Percentiles rank a stretch among this genome's conserved stretches.
phyloP scores from a whole-genome alignment of 305 asterid genomes.

The Solanum aculeatissimum region DNA sequence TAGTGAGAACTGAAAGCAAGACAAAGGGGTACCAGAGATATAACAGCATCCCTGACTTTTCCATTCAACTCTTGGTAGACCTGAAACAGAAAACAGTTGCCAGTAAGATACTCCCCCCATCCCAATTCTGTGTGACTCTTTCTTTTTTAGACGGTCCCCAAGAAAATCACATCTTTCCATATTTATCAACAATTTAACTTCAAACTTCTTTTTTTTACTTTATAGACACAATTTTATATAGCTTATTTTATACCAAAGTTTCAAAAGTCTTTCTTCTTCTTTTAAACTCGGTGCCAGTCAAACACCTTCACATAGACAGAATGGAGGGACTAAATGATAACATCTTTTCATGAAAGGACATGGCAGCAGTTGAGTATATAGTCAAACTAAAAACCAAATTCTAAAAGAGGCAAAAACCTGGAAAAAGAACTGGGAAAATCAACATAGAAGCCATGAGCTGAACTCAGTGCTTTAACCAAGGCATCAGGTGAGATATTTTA shows the following conservation, averaged over 20 bases:
- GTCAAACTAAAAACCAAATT: neutral
- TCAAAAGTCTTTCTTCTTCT: neutral
- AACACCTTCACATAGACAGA: neutral
- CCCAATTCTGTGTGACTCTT: neutral
- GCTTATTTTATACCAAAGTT: neutral
- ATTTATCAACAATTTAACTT: neutral
- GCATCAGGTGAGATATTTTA: neutral
- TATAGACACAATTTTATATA: neutral
- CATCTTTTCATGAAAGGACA: neutral
- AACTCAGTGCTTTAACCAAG: neutral
- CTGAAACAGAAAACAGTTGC: slow-evolving; percentile 23
- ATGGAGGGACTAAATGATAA: neutral
- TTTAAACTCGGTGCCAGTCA: neutral
- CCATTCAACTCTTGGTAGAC: slow-evolving; percentile 56
- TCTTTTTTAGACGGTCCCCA: neutral
- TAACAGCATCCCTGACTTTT: slow-evolving; percentile 72
- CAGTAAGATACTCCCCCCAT: neutral
- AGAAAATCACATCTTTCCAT: neutral
- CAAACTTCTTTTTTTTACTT: neutral
- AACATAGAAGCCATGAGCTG: neutral
- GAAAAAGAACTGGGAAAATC: neutral
- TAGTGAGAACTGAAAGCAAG: neutral
- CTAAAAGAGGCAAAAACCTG: neutral
- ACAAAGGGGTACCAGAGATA: slow-evolving; percentile 45
- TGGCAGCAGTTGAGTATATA: neutral